A percentile compares a stretch with the other conserved stretches of the same genome.
phyloP scores from a whole-genome alignment of 2,329 filamentous ascomycete genomes.

The Metarhizium guizhouense region DNA sequence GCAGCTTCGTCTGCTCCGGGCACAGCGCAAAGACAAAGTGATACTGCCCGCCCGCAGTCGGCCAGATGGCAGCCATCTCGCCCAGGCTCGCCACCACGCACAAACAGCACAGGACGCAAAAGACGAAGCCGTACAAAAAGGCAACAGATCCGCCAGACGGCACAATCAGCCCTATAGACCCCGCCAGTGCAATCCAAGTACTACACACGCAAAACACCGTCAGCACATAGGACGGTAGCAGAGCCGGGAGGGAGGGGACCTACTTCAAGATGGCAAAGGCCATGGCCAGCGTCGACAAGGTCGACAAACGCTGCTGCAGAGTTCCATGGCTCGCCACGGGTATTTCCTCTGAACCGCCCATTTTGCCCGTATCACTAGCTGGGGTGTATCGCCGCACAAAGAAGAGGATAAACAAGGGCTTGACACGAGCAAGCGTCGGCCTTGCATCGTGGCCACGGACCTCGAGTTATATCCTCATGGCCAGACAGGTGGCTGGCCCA shows the following conservation, averaged over 20 bases:
- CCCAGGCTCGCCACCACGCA: slow-evolving; percentile 31
- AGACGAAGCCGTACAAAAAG: slow-evolving; percentile 35
- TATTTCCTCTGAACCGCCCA: not conserved
- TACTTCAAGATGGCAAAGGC: slow-evolving; percentile 37
- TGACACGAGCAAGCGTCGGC: too few species aligned
- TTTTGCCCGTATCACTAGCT: not conserved
- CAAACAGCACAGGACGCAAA: slow-evolving; percentile 35
- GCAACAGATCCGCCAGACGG: slow-evolving; percentile 32
- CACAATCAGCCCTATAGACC: slow-evolving; percentile 32
- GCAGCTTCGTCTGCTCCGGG: slow-evolving; percentile 27
- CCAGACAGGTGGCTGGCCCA: not conserved
- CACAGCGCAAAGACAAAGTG: slow-evolving; percentile 33
- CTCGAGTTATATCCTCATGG: not conserved
- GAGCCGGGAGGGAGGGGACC: not conserved
- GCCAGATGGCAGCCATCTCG: slow-evolving; percentile 35
- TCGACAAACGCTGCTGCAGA: slow-evolving; percentile 23
- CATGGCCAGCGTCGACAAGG: slow-evolving; percentile 26
- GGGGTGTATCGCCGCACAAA: not conserved
- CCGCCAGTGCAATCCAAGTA: slow-evolving; percentile 28
- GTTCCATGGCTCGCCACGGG: not conserved
- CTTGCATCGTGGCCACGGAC: too few species aligned
- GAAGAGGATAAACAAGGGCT: too few species aligned
- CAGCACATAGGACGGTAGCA: not conserved
- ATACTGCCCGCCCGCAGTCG: slow-evolving; percentile 37
- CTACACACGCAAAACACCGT: slow-evolving; percentile 5